phyloP scores from a whole-genome alignment of 106 monocot genomes.

The Dendrobium catenatum region DNA sequence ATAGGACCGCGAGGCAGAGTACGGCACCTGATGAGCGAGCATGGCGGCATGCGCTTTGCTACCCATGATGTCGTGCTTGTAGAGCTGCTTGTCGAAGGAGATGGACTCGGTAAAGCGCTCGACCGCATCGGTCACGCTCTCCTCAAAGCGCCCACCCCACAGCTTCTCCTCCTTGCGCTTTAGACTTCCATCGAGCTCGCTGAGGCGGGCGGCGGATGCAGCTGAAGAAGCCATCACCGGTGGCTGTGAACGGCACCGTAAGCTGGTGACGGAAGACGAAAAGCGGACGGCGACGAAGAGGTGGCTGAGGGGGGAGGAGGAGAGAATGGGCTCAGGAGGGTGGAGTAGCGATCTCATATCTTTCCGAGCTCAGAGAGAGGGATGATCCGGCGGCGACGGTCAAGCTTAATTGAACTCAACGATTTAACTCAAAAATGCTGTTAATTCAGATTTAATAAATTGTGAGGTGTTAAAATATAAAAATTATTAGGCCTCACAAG shows the following conservation, averaged over 20 bases:
- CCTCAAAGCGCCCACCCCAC: constrained; percentile 90
- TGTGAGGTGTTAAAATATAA: too few species aligned
- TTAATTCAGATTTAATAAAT: too few species aligned
- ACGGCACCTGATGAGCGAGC: constrained; percentile 79
- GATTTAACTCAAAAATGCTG: neutral
- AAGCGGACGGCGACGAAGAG: neutral
- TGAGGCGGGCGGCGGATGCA: neutral
- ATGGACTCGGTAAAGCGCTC: constrained; percentile 90
- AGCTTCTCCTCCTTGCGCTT: constrained; percentile 68
- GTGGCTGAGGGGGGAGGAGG: neutral
- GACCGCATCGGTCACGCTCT: constrained; percentile 74
- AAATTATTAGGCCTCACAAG: too few species aligned
- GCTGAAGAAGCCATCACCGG: neutral
- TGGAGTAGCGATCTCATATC: constrained; percentile 2
- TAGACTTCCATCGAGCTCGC: neutral
- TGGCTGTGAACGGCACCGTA: neutral
- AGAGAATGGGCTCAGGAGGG: neutral
- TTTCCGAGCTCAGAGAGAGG: neutral
- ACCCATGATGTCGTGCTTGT: constrained; percentile 88
- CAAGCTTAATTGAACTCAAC: neutral
- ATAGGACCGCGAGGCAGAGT: neutral
- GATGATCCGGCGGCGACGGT: neutral
- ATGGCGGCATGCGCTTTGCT: constrained; percentile 87
- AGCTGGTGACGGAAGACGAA: neutral
- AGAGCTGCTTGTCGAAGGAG: constrained; percentile 81